Percentiles rank a stretch among this genome's conserved stretches.
phyloP scores from a whole-genome alignment of 1,139 yeast genomes.

The Hemisphaericaspora lyxosophila region DNA sequence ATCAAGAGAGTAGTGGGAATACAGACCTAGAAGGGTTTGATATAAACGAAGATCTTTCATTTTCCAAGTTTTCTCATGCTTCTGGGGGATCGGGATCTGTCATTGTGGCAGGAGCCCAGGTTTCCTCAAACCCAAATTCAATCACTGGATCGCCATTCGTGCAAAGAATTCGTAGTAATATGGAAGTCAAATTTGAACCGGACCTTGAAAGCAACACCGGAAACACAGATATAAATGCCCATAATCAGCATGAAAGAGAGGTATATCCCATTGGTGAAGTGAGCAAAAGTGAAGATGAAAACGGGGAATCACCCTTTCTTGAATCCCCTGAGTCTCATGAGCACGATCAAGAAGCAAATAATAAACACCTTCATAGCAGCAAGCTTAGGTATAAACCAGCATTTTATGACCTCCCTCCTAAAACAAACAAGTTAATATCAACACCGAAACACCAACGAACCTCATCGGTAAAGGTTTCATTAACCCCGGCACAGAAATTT shows the following conservation, averaged over 20 bases:
- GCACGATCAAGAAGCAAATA: background rate
- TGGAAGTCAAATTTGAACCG: slow-evolving; percentile 11
- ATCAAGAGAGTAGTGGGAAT: slow-evolving; percentile 16
- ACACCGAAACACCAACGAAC: slow-evolving; percentile 26
- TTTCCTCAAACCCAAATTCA: slow-evolving; percentile 4
- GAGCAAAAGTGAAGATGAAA: slow-evolving; percentile 6
- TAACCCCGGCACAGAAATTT: slow-evolving; percentile 55
- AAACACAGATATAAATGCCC: background rate
- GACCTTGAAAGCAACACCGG: background rate
- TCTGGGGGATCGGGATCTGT: slow-evolving; percentile 26
- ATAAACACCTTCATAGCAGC: background rate
- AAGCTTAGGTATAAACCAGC: slow-evolving; percentile 7
- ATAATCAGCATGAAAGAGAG: background rate
- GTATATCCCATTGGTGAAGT: slow-evolving; percentile 2
- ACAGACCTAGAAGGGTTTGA: slow-evolving; percentile 21
- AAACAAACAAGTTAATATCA: slow-evolving; percentile 8
- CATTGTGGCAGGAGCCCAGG: slow-evolving; percentile 1
- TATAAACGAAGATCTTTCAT: slow-evolving; percentile 32
- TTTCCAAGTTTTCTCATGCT: slow-evolving; percentile 36
- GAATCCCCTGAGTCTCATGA: background rate
- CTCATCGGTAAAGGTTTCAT: slow-evolving; percentile 43
- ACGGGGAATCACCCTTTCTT: slow-evolving; percentile 9
- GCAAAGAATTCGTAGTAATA: slow-evolving; percentile 22
- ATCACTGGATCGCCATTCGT: slow-evolving; percentile 30
- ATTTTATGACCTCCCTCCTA: slow-evolving; percentile 4